Evolutionary conservation across 2,329 filamentous ascomycete species (phyloP).

Genomic region (Fusarium annulatum): DNA sequence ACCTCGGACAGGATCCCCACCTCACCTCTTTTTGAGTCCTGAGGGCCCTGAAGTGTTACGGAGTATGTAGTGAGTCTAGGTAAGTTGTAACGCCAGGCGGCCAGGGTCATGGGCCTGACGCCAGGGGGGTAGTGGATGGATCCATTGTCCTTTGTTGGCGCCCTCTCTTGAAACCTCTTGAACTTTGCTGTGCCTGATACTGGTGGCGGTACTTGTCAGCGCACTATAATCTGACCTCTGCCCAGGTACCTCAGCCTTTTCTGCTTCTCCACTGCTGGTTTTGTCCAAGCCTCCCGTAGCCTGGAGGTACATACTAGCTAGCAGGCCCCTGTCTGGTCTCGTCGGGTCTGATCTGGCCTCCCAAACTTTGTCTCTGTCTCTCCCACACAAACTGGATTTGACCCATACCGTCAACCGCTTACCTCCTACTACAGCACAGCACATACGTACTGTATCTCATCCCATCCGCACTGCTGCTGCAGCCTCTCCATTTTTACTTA

Average conservation of each 20-base stretch:
- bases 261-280: slow-evolving; percentile 21
- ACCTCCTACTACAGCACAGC: not conserved
- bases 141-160: slow-evolving; percentile 29
- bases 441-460: slow-evolving; percentile 12
- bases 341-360: slow-evolving; percentile 36
- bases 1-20: slow-evolving; percentile 1
- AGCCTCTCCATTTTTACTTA: slow-evolving; percentile 36
- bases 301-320: slow-evolving; percentile 4
- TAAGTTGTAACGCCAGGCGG: slow-evolving; percentile 23
- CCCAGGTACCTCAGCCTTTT: slow-evolving; percentile 16
- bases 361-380: slow-evolving; percentile 34
- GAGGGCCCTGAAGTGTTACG: not conserved
- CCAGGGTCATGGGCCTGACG: slow-evolving; percentile 30
- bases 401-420: not conserved
- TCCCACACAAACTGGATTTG: slow-evolving; percentile 27
- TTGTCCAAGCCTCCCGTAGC: slow-evolving; percentile 36
- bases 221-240: not conserved
- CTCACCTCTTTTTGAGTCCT: slow-evolving; percentile 4
- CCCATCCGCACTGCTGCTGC: slow-evolving; percentile 25
- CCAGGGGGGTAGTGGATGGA: slow-evolving; percentile 33
- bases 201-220: slow-evolving; percentile 2
- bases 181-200: slow-evolving; percentile 19
- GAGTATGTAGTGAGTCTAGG: not conserved
- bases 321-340: slow-evolving; percentile 29
- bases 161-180: slow-evolving; percentile 40